These are phyloP conservation scores for Jackrogersella minutella DNA, from an alignment of 495 filamentous ascomycete genomes.

Conservation along the genomic window DNA sequence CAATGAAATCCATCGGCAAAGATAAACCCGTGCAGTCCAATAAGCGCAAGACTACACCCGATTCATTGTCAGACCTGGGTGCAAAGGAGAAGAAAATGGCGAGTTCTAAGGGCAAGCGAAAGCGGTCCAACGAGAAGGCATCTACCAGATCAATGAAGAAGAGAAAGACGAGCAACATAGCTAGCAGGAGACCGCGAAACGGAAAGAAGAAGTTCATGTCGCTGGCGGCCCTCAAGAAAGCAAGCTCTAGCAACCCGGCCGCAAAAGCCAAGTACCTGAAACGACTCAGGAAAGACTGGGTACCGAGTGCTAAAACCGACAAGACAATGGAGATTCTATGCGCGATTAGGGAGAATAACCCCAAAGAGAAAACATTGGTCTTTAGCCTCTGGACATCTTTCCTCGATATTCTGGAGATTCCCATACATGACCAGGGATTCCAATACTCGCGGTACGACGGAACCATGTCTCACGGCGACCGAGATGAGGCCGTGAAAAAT, in stretches of 20 bases:
- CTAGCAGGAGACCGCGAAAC: constrained; percentile 42
- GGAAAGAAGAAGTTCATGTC: constrained; percentile 58
- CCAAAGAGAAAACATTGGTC: constrained; percentile 83
- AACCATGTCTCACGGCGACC: constrained; percentile 72
- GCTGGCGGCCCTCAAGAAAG: constrained; percentile 71
- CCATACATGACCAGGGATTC: constrained; percentile 70
- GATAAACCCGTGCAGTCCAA: neutral
- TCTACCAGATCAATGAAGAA: constrained; percentile 33
- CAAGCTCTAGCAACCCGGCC: constrained; percentile 62
- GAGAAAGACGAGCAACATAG: constrained; percentile 17
- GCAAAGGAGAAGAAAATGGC: neutral
- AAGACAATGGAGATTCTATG: constrained; percentile 73
- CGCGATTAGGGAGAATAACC: constrained; percentile 38
- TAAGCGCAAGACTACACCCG: constrained; percentile 3
- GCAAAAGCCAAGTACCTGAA: constrained; percentile 64
- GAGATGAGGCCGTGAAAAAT: constrained; percentile 73
- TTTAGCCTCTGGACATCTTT: constrained; percentile 94
- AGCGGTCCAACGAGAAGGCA: constrained; percentile 19
- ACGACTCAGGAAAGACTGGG: constrained; percentile 71
- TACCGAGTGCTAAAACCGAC: constrained; percentile 75
- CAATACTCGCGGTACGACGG: constrained; percentile 85
- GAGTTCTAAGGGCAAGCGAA: constrained; percentile 27
- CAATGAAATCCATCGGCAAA: neutral
- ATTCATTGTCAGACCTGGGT: neutral
- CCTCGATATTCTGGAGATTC: constrained; percentile 92